These are phyloP conservation scores for Pontederia paniculata DNA, from an alignment of 176 grass and related monocot species.

Conservation along the genomic window DNA sequence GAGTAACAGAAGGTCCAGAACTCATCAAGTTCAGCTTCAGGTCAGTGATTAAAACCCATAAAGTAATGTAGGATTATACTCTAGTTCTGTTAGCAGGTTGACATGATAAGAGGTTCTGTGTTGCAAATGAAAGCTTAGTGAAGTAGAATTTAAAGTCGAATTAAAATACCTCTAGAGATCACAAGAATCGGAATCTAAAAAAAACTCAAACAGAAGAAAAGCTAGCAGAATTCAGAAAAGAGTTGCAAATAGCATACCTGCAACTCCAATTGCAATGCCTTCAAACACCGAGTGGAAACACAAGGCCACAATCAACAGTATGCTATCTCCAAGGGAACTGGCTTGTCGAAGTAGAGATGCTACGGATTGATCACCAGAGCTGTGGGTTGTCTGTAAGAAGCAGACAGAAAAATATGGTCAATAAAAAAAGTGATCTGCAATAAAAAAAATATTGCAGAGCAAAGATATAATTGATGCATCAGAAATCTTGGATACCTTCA, in stretches of 20 bases:
- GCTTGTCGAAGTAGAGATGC: conserved; percentile 59
- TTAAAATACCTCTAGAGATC: background rate
- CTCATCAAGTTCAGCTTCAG: too few species aligned
- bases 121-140: background rate
- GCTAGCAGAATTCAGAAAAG: background rate
- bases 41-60: too few species aligned
- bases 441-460: too few species aligned
- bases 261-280: conserved; percentile 87
- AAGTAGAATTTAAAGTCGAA: background rate
- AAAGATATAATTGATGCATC: too few species aligned
- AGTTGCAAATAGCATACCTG: conserved; percentile 29
- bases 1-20: too few species aligned
- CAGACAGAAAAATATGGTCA: background rate
- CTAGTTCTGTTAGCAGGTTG: too few species aligned
- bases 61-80: too few species aligned
- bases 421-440: background rate
- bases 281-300: conserved; percentile 99
- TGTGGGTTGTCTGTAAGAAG: conserved; percentile 8
- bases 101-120: too few species aligned
- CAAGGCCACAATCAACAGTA: conserved; percentile 71
- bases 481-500: too few species aligned
- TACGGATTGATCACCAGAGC: conserved; percentile 20
- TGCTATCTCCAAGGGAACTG: conserved; percentile 59
- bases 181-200: background rate
- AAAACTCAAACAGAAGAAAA: background rate